Conservation (phyloP, 495 filamentous ascomycete genomes). For the Lasiosphaeris hirsuta region DNA sequence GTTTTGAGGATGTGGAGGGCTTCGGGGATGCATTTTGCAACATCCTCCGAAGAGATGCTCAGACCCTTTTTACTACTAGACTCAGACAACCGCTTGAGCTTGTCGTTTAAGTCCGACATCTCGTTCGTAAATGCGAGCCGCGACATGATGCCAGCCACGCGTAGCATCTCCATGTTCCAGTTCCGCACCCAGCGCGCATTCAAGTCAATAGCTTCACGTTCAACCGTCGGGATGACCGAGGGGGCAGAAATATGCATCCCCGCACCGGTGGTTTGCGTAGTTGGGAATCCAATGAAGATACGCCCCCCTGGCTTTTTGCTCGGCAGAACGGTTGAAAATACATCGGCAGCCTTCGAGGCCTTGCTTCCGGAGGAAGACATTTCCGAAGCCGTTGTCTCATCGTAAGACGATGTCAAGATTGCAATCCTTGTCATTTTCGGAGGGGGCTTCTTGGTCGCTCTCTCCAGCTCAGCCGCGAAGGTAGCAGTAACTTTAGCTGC, state of each 20-base stretch:
- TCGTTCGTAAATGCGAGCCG: conserved; percentile 83
- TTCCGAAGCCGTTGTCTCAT: conserved; percentile 68
- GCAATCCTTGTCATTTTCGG: conserved; percentile 81
- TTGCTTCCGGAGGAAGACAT: conserved; percentile 36
- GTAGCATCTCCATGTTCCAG: conserved; percentile 96
- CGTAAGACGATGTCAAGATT: conserved; percentile 85
- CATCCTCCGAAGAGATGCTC: conserved; percentile 50
- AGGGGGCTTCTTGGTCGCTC: conserved; percentile 94
- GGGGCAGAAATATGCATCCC: conserved; percentile 97
- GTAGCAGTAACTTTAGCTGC: conserved; percentile 60
- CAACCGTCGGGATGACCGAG: conserved; percentile 97
- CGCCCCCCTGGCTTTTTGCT: conserved; percentile 72
- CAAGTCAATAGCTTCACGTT: conserved; percentile 93
- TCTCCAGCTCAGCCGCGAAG: conserved; percentile 83
- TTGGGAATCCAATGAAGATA: conserved; percentile 97
- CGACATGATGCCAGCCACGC: conserved; percentile 84
- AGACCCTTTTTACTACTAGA: conserved; percentile 43
- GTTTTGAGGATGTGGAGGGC: conserved; percentile 76
- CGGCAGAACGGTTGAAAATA: conserved; percentile 88
- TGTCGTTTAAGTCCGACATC: conserved; percentile 68
- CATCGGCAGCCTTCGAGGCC: conserved; percentile 59
- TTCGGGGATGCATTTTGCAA: conserved; percentile 66
- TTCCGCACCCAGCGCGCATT: conserved; percentile 90
- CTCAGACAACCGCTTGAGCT: conserved; percentile 45
- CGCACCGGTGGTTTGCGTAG: conserved; percentile 90